These are phyloP conservation scores for Solanum medicagineum DNA, from an alignment of 257 asterid genomes.

Conservation along the genomic window DNA sequence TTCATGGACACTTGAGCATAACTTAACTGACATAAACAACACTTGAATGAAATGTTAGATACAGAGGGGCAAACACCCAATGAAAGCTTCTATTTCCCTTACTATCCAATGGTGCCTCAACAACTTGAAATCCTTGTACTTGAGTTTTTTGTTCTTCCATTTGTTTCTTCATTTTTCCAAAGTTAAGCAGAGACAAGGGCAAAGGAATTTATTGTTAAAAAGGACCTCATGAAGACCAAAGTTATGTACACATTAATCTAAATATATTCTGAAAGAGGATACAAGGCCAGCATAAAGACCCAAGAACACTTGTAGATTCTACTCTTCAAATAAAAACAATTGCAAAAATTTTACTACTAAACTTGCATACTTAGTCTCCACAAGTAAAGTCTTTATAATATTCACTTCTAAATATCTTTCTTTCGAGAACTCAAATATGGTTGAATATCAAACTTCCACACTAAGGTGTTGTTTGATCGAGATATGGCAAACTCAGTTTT, in stretches of 20 bases:
- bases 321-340: background rate
- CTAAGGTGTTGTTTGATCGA: background rate
- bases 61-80: background rate
- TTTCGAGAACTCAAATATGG: background rate
- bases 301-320: background rate
- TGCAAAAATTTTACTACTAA: background rate
- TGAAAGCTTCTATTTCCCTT: background rate
- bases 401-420: background rate
- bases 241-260: background rate
- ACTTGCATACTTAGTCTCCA: background rate
- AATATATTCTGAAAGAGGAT: background rate
- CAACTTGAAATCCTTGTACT: background rate
- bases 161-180: background rate
- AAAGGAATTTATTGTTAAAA: background rate
- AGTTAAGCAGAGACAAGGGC: background rate
- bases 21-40: background rate
- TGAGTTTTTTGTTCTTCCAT: background rate
- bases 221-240: background rate
- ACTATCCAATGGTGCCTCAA: background rate
- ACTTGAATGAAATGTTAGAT: background rate
- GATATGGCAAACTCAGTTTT: background rate
- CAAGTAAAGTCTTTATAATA: background rate
- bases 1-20: background rate
- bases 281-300: background rate
- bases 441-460: background rate